Conservation (phyloP, 192 early-diverging fungal species). For the Geranomyces variabilis region DNA sequence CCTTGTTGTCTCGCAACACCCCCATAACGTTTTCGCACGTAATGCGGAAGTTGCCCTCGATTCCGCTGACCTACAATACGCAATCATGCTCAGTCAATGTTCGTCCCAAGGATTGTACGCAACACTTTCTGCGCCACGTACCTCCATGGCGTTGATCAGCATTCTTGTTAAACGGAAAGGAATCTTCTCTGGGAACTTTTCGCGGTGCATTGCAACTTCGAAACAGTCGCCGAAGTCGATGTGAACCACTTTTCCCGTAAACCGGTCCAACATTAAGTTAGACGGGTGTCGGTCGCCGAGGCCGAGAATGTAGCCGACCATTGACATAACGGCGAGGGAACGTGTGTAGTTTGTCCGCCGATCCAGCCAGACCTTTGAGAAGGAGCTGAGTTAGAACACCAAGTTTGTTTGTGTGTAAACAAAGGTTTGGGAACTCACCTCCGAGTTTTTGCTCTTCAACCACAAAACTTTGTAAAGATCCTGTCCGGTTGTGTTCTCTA, state of each 20-base stretch:
- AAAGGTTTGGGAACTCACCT: conserved; percentile 43
- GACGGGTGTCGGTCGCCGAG: conserved; percentile 95
- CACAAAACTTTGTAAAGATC: conserved; percentile 92
- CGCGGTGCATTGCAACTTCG: conserved; percentile 94
- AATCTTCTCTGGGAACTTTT: conserved; percentile 95
- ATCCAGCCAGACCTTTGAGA: conserved; percentile 79
- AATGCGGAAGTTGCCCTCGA: conserved; percentile 94
- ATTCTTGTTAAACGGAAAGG: conserved; percentile 99
- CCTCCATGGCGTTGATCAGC: conserved; percentile 98
- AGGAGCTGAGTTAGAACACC: not conserved
- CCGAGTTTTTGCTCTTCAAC: conserved; percentile 94
- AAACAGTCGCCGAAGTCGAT: conserved; percentile 99
- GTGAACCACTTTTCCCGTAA: conserved; percentile 91
- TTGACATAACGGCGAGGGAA: conserved; percentile 95
- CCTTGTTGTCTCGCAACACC: conserved; percentile 91
- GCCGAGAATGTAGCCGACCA: conserved; percentile 98
- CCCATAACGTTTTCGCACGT: conserved; percentile 97
- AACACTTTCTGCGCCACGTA: too few relatives aligned
- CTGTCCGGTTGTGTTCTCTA: conserved; percentile 86
- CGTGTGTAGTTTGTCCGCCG: conserved; percentile 93
- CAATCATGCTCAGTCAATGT: too few relatives aligned
- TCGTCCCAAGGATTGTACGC: too few relatives aligned
- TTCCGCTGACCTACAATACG: conserved; percentile 75
- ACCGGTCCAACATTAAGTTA: conserved; percentile 89
- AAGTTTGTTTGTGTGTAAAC: not conserved